These are phyloP conservation scores for Pelargonium nanum DNA, from an alignment of 345 rosid genomes.

Conservation along the genomic window DNA sequence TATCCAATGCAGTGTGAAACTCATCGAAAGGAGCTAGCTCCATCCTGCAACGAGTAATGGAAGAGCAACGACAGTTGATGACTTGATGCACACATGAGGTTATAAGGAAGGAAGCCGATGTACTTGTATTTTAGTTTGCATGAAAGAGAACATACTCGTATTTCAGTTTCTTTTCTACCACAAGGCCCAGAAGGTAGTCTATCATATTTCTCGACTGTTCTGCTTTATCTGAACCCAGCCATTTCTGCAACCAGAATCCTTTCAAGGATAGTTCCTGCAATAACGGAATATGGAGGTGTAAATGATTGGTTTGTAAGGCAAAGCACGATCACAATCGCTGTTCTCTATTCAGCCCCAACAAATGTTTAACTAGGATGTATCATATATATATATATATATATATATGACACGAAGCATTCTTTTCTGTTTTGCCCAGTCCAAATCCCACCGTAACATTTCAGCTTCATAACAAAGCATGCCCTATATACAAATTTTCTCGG, in stretches of 20 bases:
- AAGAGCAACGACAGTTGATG: neutral
- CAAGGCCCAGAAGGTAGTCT: constrained; percentile 59
- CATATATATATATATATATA: too few species aligned
- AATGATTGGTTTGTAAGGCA: neutral
- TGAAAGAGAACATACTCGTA: constrained; percentile 42
- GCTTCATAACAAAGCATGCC: too few species aligned
- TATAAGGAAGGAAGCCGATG: neutral
- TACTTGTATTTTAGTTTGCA: neutral
- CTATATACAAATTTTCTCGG: neutral
- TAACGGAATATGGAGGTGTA: neutral
- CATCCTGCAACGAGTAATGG: constrained; percentile 34
- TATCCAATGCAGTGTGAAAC: constrained; percentile 51
- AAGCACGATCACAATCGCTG: too few species aligned
- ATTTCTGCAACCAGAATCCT: constrained; percentile 90
- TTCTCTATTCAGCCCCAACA: neutral
- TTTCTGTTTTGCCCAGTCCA: too few species aligned
- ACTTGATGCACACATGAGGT: too few species aligned
- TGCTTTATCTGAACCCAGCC: constrained; percentile 50
- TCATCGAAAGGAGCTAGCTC: constrained; percentile 56
- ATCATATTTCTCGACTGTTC: constrained; percentile 59
- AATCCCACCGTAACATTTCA: too few species aligned
- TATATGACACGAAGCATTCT: too few species aligned
- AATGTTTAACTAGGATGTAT: neutral
- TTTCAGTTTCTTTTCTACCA: constrained; percentile 56
- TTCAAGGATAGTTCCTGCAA: constrained; percentile 77